Conservation (phyloP, 371 early-diverging fungal species). For the Mucor ambiguus region DNA sequence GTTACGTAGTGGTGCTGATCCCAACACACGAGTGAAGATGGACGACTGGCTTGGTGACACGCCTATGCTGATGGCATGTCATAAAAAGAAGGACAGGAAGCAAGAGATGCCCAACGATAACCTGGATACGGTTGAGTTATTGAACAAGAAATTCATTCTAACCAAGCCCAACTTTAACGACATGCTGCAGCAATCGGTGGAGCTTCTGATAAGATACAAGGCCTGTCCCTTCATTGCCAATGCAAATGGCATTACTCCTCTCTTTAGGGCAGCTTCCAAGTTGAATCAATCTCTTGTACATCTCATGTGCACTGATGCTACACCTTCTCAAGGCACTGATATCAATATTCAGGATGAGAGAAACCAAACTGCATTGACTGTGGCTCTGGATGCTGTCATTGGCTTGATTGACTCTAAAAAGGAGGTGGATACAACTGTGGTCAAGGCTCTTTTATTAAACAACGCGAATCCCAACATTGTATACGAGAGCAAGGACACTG, state of each 20-base stretch:
- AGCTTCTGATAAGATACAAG: constrained; percentile 27
- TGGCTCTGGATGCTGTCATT: constrained; percentile 26
- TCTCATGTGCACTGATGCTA: constrained; percentile 5
- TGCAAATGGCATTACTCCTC: constrained; percentile 25
- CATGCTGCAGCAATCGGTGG: constrained; percentile 21
- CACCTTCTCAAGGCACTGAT: neutral
- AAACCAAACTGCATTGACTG: constrained; percentile 33
- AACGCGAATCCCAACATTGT: constrained; percentile 31
- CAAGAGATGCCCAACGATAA: constrained; percentile 18
- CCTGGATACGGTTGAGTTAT: constrained; percentile 16
- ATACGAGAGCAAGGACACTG: constrained; percentile 31
- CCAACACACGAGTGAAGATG: constrained; percentile 26
- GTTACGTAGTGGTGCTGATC: constrained; percentile 32
- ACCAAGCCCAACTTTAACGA: constrained; percentile 31
- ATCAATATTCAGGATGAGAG: constrained; percentile 28
- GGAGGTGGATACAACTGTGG: neutral
- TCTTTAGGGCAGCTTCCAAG: constrained; percentile 23
- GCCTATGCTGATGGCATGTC: constrained; percentile 29
- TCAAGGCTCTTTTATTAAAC: constrained; percentile 14
- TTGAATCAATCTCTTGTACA: constrained; percentile 13
- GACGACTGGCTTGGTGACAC: constrained; percentile 17
- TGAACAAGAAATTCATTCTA: constrained; percentile 29
- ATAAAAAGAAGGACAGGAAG: constrained; percentile 14
- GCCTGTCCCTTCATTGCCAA: constrained; percentile 42
- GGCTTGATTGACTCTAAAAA: neutral